These are phyloP conservation scores for Suhomyces maxii DNA, from an alignment of 1,139 yeast genomes.

Conservation along the genomic window DNA sequence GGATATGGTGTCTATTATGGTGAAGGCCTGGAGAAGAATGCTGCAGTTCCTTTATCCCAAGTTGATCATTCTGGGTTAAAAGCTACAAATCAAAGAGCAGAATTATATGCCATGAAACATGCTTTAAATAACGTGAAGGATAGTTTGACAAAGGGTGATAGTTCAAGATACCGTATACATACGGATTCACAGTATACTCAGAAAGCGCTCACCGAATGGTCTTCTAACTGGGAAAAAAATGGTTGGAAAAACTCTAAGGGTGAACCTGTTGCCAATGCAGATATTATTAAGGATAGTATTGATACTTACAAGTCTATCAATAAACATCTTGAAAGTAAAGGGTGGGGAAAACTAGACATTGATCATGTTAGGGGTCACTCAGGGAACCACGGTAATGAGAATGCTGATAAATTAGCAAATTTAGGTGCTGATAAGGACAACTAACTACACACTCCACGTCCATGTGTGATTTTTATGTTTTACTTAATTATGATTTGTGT, in stretches of 20 bases:
- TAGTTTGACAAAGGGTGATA: conserved; percentile 14
- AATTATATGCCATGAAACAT: conserved; percentile 61
- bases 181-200: conserved; percentile 63
- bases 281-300: conserved; percentile 40
- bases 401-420: conserved; percentile 76
- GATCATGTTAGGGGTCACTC: conserved; percentile 73
- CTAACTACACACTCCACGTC: too few relatives aligned
- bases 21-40: conserved; percentile 51
- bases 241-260: conserved; percentile 53
- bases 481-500: too few relatives aligned
- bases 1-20: conserved; percentile 82
- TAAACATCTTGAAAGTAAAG: conserved; percentile 20
- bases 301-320: conserved; percentile 30
- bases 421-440: conserved; percentile 47
- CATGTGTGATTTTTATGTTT: neutral
- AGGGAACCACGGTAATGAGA: conserved; percentile 69
- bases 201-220: conserved; percentile 53
- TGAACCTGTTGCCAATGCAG: conserved; percentile 49
- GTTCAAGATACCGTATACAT: conserved; percentile 30
- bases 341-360: conserved; percentile 39
- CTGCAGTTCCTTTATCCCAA: conserved; percentile 47
- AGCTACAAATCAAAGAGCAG: conserved; percentile 84
- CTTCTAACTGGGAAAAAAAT: conserved; percentile 49
- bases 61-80: conserved; percentile 22
- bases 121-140: conserved; percentile 48